Percentiles rank a stretch among this genome's conserved stretches.
phyloP scores from a whole-genome alignment of 495 filamentous ascomycete species.

The Penicillium paxilli region DNA sequence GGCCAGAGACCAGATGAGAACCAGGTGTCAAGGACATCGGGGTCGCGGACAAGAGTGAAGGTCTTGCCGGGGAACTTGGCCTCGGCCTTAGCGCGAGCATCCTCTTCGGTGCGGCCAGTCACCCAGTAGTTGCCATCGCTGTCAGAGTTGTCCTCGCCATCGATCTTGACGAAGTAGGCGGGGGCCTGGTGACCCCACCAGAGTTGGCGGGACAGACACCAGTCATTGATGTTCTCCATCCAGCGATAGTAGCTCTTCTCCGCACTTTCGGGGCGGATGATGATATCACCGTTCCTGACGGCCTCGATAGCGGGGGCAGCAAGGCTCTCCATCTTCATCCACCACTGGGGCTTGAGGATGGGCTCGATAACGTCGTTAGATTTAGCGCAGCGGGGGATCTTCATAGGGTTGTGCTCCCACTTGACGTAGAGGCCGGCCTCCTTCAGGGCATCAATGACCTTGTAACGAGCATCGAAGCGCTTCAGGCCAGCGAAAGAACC shows the following conservation, averaged over 20 bases:
- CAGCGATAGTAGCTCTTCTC: constrained; percentile 73
- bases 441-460: constrained; percentile 67
- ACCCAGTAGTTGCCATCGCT: constrained; percentile 66
- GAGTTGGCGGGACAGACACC: constrained; percentile 80
- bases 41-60: constrained; percentile 65
- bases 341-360: constrained; percentile 77
- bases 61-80: constrained; percentile 69
- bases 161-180: constrained; percentile 69
- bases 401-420: constrained; percentile 78
- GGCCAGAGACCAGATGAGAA: constrained; percentile 82
- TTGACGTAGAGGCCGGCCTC: constrained; percentile 72
- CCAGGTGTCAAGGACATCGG: constrained; percentile 82
- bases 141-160: constrained; percentile 57
- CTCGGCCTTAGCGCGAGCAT: constrained; percentile 63
- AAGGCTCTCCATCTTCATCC: constrained; percentile 66
- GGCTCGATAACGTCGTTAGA: constrained; percentile 83
- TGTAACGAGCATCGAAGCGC: constrained; percentile 75
- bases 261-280: constrained; percentile 66
- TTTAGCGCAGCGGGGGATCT: constrained; percentile 70
- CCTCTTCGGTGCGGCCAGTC: constrained; percentile 63
- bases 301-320: constrained; percentile 63
- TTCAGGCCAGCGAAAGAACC: constrained; percentile 67
- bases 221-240: constrained; percentile 74
- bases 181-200: constrained; percentile 87
- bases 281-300: constrained; percentile 67